Evolutionary conservation across 78 protist genomes (phyloP), one percentile per base, ranked within the genome.

Genomic region (Corallochytrium limacisporum): DNA sequence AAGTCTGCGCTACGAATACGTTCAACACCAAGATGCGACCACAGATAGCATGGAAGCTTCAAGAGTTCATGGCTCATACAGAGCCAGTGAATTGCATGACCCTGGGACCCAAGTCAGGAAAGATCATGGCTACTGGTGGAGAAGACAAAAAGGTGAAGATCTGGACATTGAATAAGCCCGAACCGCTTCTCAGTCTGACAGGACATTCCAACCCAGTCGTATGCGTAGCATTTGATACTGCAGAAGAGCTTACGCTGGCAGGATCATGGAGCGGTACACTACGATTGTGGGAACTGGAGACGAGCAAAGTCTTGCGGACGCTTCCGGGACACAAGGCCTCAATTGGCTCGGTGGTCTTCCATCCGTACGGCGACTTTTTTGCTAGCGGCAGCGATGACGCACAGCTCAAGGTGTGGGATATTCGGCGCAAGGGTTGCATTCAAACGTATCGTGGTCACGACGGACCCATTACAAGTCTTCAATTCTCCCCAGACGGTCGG

Each of bases 271-370:
- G 57, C 35, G 85, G 85, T 18, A 60, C 75, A 3, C 57, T 79
- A 18, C 59, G 56, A 47, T 42, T 79, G 32, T 79, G 85, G 85
- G 85, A 79, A 40, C 74, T 78, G n/a, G 75, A 59, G n/a, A 68
- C 28, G 43, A 65, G 18, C 29, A 54, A 2, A 28, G 70, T 2
- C n/a, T 59, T 35, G 47, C 46, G 69, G 8, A 50, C 68, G 40
- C 57, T 76, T 15, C 35, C 46, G 16, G 82, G 85, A 6, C 85
- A 79, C 55, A 59, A 65, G 20, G 5, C 75, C 46, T 50, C 42
- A 39, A 28, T 59, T 68, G 33, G 40, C 20, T 7, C 65, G 1
- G 74, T 70, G 44, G 74, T 44, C 31, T 79, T 69, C 66, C 85
- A 79, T 39, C 79, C 85, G 0, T 72, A 62, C 65, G 85, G 85